These are phyloP conservation scores for Trichosanthes cucumerina DNA, from an alignment of 306 rosid species.

Conservation along the genomic window DNA sequence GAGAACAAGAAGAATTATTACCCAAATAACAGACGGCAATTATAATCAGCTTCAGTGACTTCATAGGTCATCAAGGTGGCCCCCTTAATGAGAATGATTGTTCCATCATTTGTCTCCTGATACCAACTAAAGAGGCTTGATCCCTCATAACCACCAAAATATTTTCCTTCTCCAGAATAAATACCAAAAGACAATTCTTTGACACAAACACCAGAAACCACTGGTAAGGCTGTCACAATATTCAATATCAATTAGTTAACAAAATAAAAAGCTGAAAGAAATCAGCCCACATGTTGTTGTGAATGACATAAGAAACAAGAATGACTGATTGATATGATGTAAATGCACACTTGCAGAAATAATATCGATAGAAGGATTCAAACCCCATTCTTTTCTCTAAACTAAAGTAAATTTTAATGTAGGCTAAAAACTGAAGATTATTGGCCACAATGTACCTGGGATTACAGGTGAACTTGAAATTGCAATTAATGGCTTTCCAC, in stretches of 20 bases:
- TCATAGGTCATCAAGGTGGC: constrained; percentile 52
- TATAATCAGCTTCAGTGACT: constrained; percentile 76
- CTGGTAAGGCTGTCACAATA: constrained; percentile 70
- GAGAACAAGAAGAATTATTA: constrained; percentile 19
- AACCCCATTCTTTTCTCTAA: not conserved
- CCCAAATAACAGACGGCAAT: constrained; percentile 76
- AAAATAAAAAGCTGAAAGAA: constrained; percentile 12
- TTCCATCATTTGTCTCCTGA: constrained; percentile 71
- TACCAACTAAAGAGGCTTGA: constrained; percentile 83
- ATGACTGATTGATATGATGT: not conserved
- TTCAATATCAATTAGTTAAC: not conserved
- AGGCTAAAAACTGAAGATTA: not conserved
- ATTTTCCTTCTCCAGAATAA: constrained; percentile 85
- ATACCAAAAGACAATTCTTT: constrained; percentile 56
- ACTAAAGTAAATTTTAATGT: not conserved
- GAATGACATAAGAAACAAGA: not conserved
- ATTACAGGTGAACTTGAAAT: constrained; percentile 49
- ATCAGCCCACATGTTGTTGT: not conserved
- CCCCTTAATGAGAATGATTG: constrained; percentile 48
- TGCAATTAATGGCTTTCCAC: constrained; percentile 70
- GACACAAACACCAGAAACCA: constrained; percentile 51
- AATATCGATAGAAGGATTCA: not conserved
- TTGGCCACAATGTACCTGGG: constrained; percentile 45
- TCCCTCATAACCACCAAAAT: constrained; percentile 96
- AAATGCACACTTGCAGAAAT: not conserved